Evolutionary conservation across 768 basidiomycete species (phyloP).

Genomic region (Serendipita indica): DNA sequence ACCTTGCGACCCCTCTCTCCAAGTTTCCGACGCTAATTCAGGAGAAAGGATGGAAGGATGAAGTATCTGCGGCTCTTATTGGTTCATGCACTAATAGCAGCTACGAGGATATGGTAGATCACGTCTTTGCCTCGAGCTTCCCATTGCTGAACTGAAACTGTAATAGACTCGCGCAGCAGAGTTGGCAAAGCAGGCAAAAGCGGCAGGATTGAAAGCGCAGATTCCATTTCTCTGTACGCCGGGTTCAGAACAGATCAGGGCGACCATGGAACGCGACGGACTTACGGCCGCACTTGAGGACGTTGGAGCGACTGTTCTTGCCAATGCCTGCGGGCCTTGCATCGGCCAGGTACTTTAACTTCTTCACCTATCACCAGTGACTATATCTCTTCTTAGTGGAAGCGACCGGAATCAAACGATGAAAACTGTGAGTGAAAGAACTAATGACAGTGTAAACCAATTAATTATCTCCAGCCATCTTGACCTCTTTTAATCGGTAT

Average conservation of each 20-base stretch:
- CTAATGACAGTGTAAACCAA: constrained; percentile 23
- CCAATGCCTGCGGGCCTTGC: constrained; percentile 97
- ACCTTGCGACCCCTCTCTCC: constrained; percentile 85
- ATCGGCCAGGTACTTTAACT: constrained; percentile 65
- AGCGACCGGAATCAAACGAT: constrained; percentile 46
- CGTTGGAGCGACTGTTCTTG: constrained; percentile 87
- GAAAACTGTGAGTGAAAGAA: constrained; percentile 84
- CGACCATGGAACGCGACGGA: constrained; percentile 90
- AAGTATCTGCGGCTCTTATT: constrained; percentile 80
- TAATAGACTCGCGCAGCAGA: constrained; percentile 77
- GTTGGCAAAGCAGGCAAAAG: constrained; percentile 77
- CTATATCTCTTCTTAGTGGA: constrained; percentile 47
- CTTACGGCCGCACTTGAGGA: constrained; percentile 67
- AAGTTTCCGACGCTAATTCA: constrained; percentile 68
- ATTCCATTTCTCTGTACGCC: constrained; percentile 81
- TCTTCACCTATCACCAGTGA: neutral
- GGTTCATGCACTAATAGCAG: constrained; percentile 99
- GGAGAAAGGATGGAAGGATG: constrained; percentile 86
- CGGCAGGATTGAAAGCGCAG: constrained; percentile 61
- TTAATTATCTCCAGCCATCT: constrained; percentile 46
- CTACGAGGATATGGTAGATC: constrained; percentile 77
- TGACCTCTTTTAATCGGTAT: constrained; percentile 91
- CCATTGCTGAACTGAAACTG: neutral
- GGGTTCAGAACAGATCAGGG: constrained; percentile 90
- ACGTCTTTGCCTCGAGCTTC: constrained; percentile 8